Evolutionary conservation across 2,329 filamentous ascomycete genomes (phyloP).

Genomic region (Truncatella angustata): DNA sequence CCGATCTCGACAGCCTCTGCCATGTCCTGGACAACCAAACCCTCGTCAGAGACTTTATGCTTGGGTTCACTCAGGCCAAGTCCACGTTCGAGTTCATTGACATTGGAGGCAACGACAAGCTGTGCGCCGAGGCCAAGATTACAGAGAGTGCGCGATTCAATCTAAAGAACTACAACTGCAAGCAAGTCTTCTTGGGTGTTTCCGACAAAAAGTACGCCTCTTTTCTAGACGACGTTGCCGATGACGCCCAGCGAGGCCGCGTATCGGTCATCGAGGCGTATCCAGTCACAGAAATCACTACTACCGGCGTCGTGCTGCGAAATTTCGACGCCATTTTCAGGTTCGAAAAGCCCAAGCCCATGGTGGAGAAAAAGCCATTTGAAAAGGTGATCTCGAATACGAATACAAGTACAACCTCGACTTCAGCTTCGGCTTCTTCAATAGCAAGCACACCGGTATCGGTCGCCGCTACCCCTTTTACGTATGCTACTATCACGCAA

Average conservation of each 20-base stretch:
- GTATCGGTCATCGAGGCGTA: slow-evolving; percentile 55
- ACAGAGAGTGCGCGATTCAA: slow-evolving; percentile 56
- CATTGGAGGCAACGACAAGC: slow-evolving; percentile 57
- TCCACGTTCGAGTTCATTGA: slow-evolving; percentile 64
- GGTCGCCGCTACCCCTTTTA: slow-evolving; percentile 18
- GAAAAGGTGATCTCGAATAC: too few species aligned
- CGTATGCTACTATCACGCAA: slow-evolving; percentile 42
- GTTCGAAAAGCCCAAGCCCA: slow-evolving; percentile 47
- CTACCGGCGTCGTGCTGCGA: slow-evolving; percentile 45
- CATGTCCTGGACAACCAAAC: slow-evolving; percentile 46
- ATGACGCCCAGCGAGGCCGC: slow-evolving; percentile 41
- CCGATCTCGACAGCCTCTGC: slow-evolving; percentile 50
- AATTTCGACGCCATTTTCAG: slow-evolving; percentile 53
- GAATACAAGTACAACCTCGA: too few species aligned
- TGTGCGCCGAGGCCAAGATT: slow-evolving; percentile 59
- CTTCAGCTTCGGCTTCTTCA: slow-evolving; percentile 24
- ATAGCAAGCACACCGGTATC: slow-evolving; percentile 19
- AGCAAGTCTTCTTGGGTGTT: slow-evolving; percentile 59
- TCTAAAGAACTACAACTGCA: slow-evolving; percentile 59
- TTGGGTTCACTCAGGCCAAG: slow-evolving; percentile 59
- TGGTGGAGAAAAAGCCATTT: slow-evolving; percentile 17
- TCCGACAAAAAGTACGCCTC: slow-evolving; percentile 60
- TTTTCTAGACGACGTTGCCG: slow-evolving; percentile 54
- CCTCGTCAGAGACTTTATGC: slow-evolving; percentile 55
- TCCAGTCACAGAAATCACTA: slow-evolving; percentile 47